Evolutionary conservation across 495 filamentous ascomycete species (phyloP).

Genomic region (Tuber melanosporum): DNA sequence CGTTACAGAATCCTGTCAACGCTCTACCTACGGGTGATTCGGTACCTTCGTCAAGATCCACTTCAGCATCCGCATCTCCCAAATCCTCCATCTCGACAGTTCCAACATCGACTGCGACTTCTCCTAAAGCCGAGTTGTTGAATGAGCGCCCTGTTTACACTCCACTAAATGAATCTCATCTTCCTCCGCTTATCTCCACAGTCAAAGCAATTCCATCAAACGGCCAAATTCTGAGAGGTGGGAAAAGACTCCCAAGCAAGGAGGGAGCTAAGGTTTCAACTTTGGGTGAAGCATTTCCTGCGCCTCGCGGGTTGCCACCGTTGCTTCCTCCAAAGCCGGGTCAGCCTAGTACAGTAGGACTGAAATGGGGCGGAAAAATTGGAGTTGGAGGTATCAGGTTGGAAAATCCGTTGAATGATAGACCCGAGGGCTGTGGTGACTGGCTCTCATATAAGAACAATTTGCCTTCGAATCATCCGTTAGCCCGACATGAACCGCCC

Average conservation of each 20-base stretch:
- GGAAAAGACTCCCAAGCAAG: constrained; percentile 12
- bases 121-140: constrained; percentile 15
- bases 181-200: constrained; percentile 36
- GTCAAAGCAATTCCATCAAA: constrained; percentile 32
- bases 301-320: constrained; percentile 51
- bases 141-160: constrained; percentile 29
- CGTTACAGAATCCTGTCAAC: constrained; percentile 34
- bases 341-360: constrained; percentile 12
- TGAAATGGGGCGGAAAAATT: constrained; percentile 38
- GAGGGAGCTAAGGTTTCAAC: constrained; percentile 45
- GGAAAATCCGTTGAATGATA: constrained; percentile 23
- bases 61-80: constrained; percentile 26
- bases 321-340: constrained; percentile 50
- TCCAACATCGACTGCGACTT: constrained; percentile 33
- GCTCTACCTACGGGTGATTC: constrained; percentile 12
- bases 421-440: constrained; percentile 44
- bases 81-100: constrained; percentile 29
- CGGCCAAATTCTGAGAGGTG: constrained; percentile 1
- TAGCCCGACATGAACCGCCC: constrained; percentile 29
- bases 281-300: constrained; percentile 59
- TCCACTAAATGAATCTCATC: constrained; percentile 29
- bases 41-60: constrained; percentile 27
- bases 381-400: constrained; percentile 24
- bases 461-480: constrained; percentile 11
- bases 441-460: constrained; percentile 50